Evolutionary conservation across 2,329 filamentous ascomycete species (phyloP), one percentile per base, ranked within the genome.

Genomic region (Cercospora beticola): DNA sequence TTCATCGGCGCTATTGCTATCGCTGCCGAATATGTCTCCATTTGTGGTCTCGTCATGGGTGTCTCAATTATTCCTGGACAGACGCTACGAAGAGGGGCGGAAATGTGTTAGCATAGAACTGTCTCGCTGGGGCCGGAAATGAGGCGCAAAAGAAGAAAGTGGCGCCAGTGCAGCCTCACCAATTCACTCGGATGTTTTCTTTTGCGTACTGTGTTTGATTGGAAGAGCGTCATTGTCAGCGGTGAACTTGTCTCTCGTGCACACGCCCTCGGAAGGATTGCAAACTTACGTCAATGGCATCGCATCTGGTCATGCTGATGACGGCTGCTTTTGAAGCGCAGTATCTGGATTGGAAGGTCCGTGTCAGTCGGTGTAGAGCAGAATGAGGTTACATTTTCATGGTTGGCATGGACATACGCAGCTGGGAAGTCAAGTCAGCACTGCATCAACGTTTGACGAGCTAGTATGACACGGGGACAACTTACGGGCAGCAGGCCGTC

Each of bases 41-140:
- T 75, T n/a, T 82, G 77, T 4, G 78, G 77, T 43, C 76, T 76
- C 3, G 81, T 83, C 79, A 84, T 81, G 8, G 81, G 81, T 0
- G 82, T 83, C 49, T 80, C 79, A n/a, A 82, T 82, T 1, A 84
- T 76, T 18, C 83, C 83, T 2, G 82, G 82, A 66, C 82, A 84
- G 14, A 84, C 80, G 62, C 79, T 82, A 56, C 18, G 49, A 36
- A 61, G 26, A 56, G 28, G 10, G 18, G 30, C 36, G 36, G 36
- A 43, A 43, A 43, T n/a, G 16, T 43, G 54, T 65, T 30, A 59
- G 56, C 56, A 33, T 26, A 23, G 49, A 21, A n/a, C 16, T 36
- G 56, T 59, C 36, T 59, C 56, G 28, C 56, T 36, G 30, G 56
- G 28, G 56, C 16, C 56, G 56, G 31, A 36, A 23, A 59, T 59